These are phyloP conservation scores for Pichia phayaonensis DNA, from an alignment of 805 yeast species.

Conservation along the genomic window DNA sequence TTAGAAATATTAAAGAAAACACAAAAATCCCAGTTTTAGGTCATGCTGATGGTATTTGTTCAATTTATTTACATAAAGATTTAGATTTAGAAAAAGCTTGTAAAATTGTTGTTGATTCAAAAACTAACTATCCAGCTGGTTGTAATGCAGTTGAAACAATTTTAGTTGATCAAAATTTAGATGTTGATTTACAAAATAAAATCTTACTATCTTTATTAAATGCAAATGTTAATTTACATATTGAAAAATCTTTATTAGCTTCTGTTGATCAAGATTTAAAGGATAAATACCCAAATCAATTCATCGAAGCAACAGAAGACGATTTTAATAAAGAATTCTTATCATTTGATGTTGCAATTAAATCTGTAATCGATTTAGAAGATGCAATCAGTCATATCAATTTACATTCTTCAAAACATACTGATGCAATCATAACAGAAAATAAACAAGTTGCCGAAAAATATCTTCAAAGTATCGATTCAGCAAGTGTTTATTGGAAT, in stretches of 20 bases:
- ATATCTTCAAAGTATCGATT: slow-evolving; percentile 81
- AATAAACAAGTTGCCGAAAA: slow-evolving; percentile 60
- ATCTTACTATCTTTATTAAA: slow-evolving; percentile 37
- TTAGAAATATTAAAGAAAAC: slow-evolving; percentile 71
- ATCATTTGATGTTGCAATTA: slow-evolving; percentile 75
- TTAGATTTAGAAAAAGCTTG: slow-evolving; percentile 76
- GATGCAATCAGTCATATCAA: slow-evolving; percentile 86
- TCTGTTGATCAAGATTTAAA: slow-evolving; percentile 15
- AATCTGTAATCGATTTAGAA: slow-evolving; percentile 46
- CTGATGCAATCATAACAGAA: slow-evolving; percentile 86
- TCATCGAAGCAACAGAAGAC: slow-evolving; percentile 44
- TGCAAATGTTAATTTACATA: slow-evolving; percentile 69
- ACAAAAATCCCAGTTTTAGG: slow-evolving; percentile 97
- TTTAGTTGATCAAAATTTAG: slow-evolving; percentile 45
- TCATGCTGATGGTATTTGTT: slow-evolving; percentile 97
- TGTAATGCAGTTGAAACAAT: slow-evolving; percentile 94
- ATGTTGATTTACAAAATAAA: slow-evolving; percentile 17
- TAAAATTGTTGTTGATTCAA: slow-evolving; percentile 72
- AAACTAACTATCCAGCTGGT: slow-evolving; percentile 98
- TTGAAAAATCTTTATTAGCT: slow-evolving; percentile 43
- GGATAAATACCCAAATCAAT: slow-evolving; percentile 17
- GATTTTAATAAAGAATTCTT: slow-evolving; percentile 83
- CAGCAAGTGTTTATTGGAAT: slow-evolving; percentile 97
- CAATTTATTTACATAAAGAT: slow-evolving; percentile 70
- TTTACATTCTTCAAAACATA: slow-evolving; percentile 89